Evolutionary conservation across 192 early-diverging fungal genomes (phyloP), one percentile per base, ranked within the genome.

Genomic region (Gamsiella multidivaricata): DNA sequence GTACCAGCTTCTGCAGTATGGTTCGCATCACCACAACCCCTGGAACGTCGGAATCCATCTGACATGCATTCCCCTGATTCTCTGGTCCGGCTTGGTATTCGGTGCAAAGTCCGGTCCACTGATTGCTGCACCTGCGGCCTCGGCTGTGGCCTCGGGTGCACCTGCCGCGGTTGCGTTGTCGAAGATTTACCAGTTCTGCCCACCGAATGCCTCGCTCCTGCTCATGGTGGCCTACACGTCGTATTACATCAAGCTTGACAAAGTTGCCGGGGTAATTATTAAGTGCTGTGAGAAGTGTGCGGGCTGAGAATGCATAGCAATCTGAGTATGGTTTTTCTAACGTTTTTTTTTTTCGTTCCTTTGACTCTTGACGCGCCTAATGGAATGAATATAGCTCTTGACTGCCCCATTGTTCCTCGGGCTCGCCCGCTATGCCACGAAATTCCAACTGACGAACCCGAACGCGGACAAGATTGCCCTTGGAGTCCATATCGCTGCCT

Each of bases 11-110:
- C 69, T 90, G 15, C 83, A 88, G 64, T 96, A 96, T 71, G 94
- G 91, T 56, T 85, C 90, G 66, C 93, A 94, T 85, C 90, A 94
- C 75, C 80, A 89, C 81, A 92, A 93, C 86, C 79, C 79, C 43
- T 80, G 87, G 69, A 96, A 98, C 83, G 82, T 95, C 29, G 64
- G 82, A 22, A 92, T 95, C 64, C 95, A 98, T 81, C 83, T 95
- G 70, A 80, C 95, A 3, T 98, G 92, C 79, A 95, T 99, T 31
- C 97, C 97, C 6, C 87, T 90, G 52, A 94, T 98, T 70, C 82
- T 95, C 39, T 97, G 93, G 93, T 88, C 92, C 32, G 79, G 81
- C 7, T 69, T 94, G 23, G 92, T 94, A 10, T 86, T 90, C 76
- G 68, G 80, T 18, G 78, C 87, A 34, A 79, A 78, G 52, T 57